Conservation (phyloP, 2,329 filamentous ascomycete species). For the Rhynchosporium agropyri region DNA sequence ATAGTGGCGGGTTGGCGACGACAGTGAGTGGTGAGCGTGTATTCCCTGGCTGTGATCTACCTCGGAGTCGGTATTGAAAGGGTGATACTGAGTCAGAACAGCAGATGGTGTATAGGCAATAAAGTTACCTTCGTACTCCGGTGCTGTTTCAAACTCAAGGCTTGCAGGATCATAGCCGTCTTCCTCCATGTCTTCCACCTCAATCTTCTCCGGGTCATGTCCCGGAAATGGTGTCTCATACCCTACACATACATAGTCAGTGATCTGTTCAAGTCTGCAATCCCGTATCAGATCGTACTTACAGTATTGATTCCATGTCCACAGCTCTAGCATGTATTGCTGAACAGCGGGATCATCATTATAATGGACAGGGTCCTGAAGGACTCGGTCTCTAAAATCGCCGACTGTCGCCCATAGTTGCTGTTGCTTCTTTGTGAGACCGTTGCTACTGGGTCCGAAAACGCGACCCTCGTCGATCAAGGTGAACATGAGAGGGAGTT, state of each 20-base stretch:
- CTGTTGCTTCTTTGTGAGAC: conserved; percentile 7
- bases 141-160: no score
- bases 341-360: conserved; percentile 14
- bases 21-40: not conserved
- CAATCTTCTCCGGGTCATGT: not conserved
- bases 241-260: not conserved
- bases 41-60: not conserved
- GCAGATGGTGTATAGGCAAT: no score
- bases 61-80: not conserved
- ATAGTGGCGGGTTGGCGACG: not conserved
- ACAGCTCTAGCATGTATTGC: conserved; percentile 12
- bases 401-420: conserved; percentile 5
- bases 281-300: not conserved
- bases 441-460: not conserved
- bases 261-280: not conserved
- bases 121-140: no score
- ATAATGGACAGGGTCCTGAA: not conserved
- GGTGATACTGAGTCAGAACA: no score
- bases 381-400: conserved; percentile 11
- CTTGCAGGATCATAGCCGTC: not conserved
- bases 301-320: conserved; percentile 14
- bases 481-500: conserved; percentile 14
- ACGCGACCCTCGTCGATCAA: not conserved
- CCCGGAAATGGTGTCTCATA: conserved; percentile 11
- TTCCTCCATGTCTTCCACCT: not conserved